Conservation (phyloP, 2,329 filamentous ascomycete species). For the Hypoxylon sp. region DNA sequence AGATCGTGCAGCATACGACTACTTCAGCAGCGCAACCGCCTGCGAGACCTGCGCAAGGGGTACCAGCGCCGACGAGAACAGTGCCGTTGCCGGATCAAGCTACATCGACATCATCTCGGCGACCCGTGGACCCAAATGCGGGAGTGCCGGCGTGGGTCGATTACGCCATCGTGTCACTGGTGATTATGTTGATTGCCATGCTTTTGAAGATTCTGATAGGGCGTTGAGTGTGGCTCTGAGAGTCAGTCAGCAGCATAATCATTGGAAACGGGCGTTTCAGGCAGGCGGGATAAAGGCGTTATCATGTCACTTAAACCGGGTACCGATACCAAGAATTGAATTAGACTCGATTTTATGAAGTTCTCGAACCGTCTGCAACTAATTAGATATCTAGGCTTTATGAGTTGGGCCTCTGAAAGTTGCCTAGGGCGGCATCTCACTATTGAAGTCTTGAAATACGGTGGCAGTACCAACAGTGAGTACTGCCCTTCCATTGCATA, state of each 20-base stretch:
- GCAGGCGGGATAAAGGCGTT: constrained; percentile 32
- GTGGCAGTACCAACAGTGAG: not conserved
- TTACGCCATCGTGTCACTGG: constrained; percentile 80
- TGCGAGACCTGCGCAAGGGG: constrained; percentile 48
- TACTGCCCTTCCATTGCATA: not conserved
- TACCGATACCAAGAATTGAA: constrained; percentile 40
- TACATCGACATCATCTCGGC: not conserved
- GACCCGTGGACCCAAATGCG: constrained; percentile 57
- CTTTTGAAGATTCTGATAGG: constrained; percentile 69
- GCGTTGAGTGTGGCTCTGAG: constrained; percentile 34
- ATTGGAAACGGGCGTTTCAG: constrained; percentile 35
- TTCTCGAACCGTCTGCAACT: not conserved
- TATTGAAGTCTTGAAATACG: not conserved
- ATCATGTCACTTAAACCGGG: constrained; percentile 6
- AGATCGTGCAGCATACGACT: constrained; percentile 39
- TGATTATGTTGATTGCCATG: constrained; percentile 79
- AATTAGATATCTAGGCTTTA: not conserved
- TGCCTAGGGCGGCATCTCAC: not conserved
- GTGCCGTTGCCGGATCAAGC: constrained; percentile 49
- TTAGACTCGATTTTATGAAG: constrained; percentile 8
- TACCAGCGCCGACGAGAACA: constrained; percentile 52
- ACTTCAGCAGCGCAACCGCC: constrained; percentile 34
- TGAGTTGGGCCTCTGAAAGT: not conserved
- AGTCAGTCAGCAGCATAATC: not conserved
- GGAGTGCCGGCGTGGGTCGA: constrained; percentile 83